Base-by-base conservation (phyloP, 2,329 filamentous ascomycete species). In the Claviceps cyperi region DNA sequence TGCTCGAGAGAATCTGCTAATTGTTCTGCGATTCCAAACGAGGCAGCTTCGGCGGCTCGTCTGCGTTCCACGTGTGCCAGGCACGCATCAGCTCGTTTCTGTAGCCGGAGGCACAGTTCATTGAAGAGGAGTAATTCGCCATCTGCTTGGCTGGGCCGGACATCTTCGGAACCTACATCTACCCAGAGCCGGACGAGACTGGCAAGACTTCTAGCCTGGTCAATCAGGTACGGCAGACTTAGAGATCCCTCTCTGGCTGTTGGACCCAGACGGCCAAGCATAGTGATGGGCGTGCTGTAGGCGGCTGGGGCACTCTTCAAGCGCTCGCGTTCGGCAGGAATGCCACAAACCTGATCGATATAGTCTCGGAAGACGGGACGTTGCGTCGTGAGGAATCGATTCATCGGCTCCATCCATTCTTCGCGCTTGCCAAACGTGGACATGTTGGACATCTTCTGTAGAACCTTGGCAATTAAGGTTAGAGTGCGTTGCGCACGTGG, bases 381-480 rank as follows among this genome's bases (percentile, higher is more conserved):
- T 60, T 94, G 83, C 1, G 79, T 73, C 8, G 74, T 76, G 38
- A 97, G 70, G 59, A 96, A 96, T 43, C 78, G 78, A 62, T 96
- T 97, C 91, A 97, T 97, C 0, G 89, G 89, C 67, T 95, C 90
- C 90, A 97, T 96, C 88, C 89, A 97, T n/a, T 84, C 81, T 65
- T 97, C 91, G 63, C 95, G 94, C 61, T 86, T 90, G 40, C 91
- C 91, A 62, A 96, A 96, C 0, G 81, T 88, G 2, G 87, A 86
- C 67, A 96, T 76, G 63, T 96, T 96, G 17, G 89, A 88, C 52
- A 97, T 74, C 15, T 88, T 90, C 66, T 96, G 90, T 8, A 97
- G 71, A 1, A 86, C 87, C 66, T 97, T 97, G 22, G 91, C 88
- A 52, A 97, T 90, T 47, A 97, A 75, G 0, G 91, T 96, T 49